Conservation (phyloP, 208 protist species). For the Wallacemonas sp. region DNA sequence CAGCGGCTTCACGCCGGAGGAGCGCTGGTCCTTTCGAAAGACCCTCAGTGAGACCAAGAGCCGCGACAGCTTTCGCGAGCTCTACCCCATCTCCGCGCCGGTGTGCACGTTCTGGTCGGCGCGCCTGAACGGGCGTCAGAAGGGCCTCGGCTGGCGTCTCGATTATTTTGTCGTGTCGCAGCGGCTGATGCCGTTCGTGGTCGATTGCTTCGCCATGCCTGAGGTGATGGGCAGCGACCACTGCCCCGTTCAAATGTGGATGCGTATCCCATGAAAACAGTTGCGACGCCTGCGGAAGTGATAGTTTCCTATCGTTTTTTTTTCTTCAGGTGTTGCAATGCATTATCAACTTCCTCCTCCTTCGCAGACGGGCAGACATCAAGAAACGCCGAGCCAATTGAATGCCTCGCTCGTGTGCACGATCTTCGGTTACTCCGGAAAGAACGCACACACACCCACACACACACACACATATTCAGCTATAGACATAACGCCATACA, state of each 20-base stretch:
- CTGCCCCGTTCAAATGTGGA: conserved; percentile 86
- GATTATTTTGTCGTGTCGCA: conserved; percentile 94
- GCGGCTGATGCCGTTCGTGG: conserved; percentile 52
- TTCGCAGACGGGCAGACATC: no score
- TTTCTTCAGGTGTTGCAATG: neutral
- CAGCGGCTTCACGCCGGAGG: conserved; percentile 92
- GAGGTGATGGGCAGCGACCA: conserved; percentile 86
- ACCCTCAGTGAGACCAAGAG: conserved; percentile 51
- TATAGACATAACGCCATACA: no score
- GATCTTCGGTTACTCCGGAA: no score
- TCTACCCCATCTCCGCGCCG: conserved; percentile 78
- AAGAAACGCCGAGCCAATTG: no score
- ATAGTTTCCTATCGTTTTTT: neutral
- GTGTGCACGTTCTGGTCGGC: conserved; percentile 92
- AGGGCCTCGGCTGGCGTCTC: conserved; percentile 89
- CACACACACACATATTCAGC: no score
- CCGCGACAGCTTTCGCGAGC: conserved; percentile 84
- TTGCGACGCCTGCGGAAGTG: conserved; percentile 20
- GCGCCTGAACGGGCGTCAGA: conserved; percentile 53
- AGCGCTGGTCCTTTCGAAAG: conserved; percentile 79
- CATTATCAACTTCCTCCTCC: neutral
- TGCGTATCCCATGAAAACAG: conserved; percentile 58
- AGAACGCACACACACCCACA: no score
- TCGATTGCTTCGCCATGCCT: conserved; percentile 86
- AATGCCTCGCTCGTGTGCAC: no score